These are phyloP conservation scores for Solanum medicagineum DNA, from an alignment of 257 asterid species.

Conservation along the genomic window DNA sequence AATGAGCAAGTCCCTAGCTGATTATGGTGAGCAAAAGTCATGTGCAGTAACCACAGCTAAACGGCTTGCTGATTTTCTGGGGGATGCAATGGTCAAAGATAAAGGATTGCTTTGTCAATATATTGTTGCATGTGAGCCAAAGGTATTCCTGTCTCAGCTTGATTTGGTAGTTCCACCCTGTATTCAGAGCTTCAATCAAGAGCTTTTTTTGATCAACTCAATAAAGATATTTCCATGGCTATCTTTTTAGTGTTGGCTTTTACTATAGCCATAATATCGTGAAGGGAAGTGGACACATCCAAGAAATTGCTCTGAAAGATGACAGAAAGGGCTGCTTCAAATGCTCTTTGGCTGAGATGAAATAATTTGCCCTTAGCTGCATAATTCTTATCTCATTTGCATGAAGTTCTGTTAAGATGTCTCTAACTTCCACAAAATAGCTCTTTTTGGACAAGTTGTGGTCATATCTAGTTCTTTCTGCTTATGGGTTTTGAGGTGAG, in stretches of 20 bases:
- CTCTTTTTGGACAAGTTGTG: neutral
- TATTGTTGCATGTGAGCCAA: conserved; percentile 95
- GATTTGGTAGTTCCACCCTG: neutral
- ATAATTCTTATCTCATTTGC: neutral
- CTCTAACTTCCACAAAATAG: neutral
- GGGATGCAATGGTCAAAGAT: conserved; percentile 96
- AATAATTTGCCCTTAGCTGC: neutral
- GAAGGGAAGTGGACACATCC: neutral
- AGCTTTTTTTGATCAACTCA: neutral
- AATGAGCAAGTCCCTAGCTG: conserved; percentile 96
- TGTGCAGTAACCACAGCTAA: conserved; percentile 98
- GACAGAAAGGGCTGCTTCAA: neutral
- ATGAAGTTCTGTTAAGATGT: neutral
- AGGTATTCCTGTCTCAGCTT: conserved; percentile 33
- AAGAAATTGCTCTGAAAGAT: neutral
- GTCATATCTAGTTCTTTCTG: too few relatives aligned
- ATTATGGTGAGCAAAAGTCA: conserved; percentile 91
- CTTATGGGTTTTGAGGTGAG: too few relatives aligned
- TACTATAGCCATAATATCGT: neutral
- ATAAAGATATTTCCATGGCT: neutral
- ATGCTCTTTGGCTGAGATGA: neutral
- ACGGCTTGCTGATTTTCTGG: conserved; percentile 93
- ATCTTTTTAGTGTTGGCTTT: neutral
- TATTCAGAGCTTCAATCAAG: neutral
- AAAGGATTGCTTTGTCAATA: conserved; percentile 96